phyloP scores from a whole-genome alignment of 441 rosid species.

The Kokia cookei region DNA sequence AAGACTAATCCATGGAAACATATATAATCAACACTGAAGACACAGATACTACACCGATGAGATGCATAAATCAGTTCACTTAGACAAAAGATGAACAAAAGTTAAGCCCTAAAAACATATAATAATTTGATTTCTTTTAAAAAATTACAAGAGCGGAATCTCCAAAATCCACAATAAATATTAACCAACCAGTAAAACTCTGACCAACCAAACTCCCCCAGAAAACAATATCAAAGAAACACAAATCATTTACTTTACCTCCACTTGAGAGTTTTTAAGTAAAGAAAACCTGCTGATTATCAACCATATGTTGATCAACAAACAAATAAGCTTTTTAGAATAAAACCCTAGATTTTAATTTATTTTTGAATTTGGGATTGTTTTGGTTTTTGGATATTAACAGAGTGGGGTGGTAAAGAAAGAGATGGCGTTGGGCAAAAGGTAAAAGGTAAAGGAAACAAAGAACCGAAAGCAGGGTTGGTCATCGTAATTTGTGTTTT shows the following conservation, averaged over 20 bases:
- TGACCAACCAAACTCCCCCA: background rate
- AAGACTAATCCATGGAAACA: background rate
- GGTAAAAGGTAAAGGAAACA: too few relatives aligned
- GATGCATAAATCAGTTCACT: background rate
- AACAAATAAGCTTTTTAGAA: background rate
- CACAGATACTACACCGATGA: background rate
- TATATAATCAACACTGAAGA: background rate
- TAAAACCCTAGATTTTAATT: conserved; percentile 13
- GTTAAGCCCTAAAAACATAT: background rate
- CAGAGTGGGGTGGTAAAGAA: too few relatives aligned
- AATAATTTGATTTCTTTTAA: background rate
- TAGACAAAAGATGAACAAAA: background rate
- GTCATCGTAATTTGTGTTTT: too few relatives aligned
- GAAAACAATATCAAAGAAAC: background rate
- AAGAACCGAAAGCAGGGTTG: too few relatives aligned
- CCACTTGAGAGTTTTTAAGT: conserved; percentile 11
- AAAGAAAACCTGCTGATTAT: background rate
- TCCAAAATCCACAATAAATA: background rate
- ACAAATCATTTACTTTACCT: conserved; percentile 17
- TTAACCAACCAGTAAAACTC: too few relatives aligned
- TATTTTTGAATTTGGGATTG: background rate
- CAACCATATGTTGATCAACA: background rate
- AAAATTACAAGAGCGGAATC: background rate
- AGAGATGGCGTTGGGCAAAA: too few relatives aligned
- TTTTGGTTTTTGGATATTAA: background rate